Evolutionary conservation across 495 filamentous ascomycete species (phyloP).

Genomic region (Neurospora sp.): DNA sequence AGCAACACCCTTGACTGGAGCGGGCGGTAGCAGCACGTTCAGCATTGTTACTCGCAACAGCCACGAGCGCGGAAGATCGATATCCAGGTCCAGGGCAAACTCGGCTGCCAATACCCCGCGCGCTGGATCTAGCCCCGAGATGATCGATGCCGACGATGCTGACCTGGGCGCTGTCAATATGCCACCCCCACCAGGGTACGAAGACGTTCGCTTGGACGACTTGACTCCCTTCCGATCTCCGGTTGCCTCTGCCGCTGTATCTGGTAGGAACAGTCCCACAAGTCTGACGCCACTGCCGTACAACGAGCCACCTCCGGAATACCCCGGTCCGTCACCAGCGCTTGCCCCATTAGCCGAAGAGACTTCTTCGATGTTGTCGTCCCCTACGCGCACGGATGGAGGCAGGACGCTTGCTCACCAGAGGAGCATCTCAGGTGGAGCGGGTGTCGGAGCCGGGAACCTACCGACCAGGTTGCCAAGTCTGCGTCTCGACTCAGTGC

Average conservation of each 20-base stretch:
- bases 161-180: conserved; percentile 39
- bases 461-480: neutral
- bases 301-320: conserved; percentile 39
- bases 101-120: conserved; percentile 19
- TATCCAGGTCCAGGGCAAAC: conserved; percentile 17
- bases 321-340: conserved; percentile 25
- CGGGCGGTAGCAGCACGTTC: conserved; percentile 11
- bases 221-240: conserved; percentile 21
- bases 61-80: neutral
- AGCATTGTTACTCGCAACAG: conserved; percentile 6
- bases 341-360: neutral
- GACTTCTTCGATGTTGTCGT: neutral
- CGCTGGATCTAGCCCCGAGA: conserved; percentile 28
- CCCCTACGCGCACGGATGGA: neutral
- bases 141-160: conserved; percentile 34
- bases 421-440: neutral
- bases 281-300: conserved; percentile 6
- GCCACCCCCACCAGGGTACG: conserved; percentile 43
- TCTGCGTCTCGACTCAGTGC: neutral
- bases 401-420: neutral
- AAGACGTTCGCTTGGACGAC: conserved; percentile 43
- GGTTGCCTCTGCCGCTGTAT: conserved; percentile 9
- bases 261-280: conserved; percentile 21
- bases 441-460: neutral
- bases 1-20: conserved; percentile 3